Evolutionary conservation across 2,329 filamentous ascomycete species (phyloP).

Genomic region (Hypoxylon sp.): DNA sequence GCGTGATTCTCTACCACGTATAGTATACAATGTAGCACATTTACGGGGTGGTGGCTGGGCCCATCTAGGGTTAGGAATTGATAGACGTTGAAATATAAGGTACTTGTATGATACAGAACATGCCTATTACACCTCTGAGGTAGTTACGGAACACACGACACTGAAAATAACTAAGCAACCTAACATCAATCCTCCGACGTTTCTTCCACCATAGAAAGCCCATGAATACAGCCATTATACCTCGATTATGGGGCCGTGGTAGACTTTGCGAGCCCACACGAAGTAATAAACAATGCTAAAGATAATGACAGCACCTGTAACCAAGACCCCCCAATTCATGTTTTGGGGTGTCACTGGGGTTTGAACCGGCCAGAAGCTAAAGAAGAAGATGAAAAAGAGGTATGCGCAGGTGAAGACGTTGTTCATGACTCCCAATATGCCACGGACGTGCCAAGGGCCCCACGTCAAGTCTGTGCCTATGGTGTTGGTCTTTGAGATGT

Average conservation of each 20-base stretch:
- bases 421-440: conserved; percentile 39
- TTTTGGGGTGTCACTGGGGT: conserved; percentile 41
- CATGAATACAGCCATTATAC: background rate
- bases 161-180: background rate
- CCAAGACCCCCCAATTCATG: conserved; percentile 45
- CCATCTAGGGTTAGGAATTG: no score
- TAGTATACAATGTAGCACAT: background rate
- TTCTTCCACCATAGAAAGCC: background rate
- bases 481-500: conserved; percentile 36
- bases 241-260: conserved; percentile 43
- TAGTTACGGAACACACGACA: background rate
- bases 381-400: conserved; percentile 44
- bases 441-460: conserved; percentile 44
- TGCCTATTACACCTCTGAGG: background rate
- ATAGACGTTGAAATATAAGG: background rate
- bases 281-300: conserved; percentile 46
- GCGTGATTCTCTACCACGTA: background rate
- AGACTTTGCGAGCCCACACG: conserved; percentile 44
- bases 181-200: background rate
- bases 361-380: conserved; percentile 45
- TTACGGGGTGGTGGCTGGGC: no score
- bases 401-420: conserved; percentile 43
- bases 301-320: conserved; percentile 40
- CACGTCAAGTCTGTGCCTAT: conserved; percentile 33
- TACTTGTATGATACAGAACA: background rate